These are phyloP conservation scores for Sanghuangporus baumii DNA, from an alignment of 1,284 basidiomycete genomes.

Conservation along the genomic window DNA sequence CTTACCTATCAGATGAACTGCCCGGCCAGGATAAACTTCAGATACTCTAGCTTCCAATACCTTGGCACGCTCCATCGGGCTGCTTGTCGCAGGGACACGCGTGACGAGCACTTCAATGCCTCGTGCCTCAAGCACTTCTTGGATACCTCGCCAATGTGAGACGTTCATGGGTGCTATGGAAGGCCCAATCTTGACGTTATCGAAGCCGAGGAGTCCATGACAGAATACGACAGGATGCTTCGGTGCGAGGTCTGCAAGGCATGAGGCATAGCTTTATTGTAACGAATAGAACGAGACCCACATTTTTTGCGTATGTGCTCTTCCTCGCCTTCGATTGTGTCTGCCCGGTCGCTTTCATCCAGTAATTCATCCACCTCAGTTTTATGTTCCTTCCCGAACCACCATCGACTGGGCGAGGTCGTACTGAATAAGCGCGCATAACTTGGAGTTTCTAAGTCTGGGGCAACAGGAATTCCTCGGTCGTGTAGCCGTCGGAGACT, in stretches of 20 bases:
- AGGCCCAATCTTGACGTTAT: conserved; percentile 68
- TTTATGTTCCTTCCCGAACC: conserved; percentile 52
- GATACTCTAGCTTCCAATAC: conserved; percentile 82
- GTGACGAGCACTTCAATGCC: conserved; percentile 91
- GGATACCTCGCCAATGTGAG: conserved; percentile 92
- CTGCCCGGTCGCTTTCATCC: conserved; percentile 52
- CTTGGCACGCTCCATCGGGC: conserved; percentile 79
- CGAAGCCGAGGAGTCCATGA: conserved; percentile 88
- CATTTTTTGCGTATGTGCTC: conserved; percentile 64
- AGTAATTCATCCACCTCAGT: conserved; percentile 43
- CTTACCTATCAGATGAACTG: conserved; percentile 83
- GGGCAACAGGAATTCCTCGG: conserved; percentile 29
- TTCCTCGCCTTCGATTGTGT: conserved; percentile 46
- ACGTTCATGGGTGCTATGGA: conserved; percentile 79
- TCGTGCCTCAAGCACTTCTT: conserved; percentile 82
- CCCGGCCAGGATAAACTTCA: conserved; percentile 70
- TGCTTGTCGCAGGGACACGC: conserved; percentile 86
- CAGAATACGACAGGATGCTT: conserved; percentile 87
- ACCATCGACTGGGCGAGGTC: conserved; percentile 31
- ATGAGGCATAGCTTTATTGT: conserved; percentile 2
- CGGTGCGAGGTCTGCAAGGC: conserved; percentile 58
- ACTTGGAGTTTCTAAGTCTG: conserved; percentile 15
- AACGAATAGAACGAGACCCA: conserved; percentile 31
- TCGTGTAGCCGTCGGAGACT: conserved; percentile 54
- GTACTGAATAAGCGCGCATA: conserved; percentile 15